Percentiles rank a stretch among this genome's conserved stretches.
These are phyloP conservation scores for Trichoderma orchidacearum DNA, from an alignment of 495 filamentous ascomycete species.

Conservation along the genomic window DNA sequence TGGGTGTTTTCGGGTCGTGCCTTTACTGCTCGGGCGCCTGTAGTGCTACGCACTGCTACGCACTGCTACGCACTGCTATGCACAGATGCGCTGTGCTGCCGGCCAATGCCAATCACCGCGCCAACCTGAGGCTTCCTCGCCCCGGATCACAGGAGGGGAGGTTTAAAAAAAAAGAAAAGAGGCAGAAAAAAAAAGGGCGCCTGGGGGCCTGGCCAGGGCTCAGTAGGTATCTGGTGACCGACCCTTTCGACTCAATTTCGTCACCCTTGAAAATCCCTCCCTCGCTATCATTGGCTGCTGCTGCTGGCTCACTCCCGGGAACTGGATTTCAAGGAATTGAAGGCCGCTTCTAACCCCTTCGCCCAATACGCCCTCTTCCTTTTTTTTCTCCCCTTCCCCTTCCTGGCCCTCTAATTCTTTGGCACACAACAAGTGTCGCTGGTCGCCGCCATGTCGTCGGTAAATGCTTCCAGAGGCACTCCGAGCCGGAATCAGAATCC, in stretches of 20 bases:
- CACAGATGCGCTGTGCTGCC: too few relatives aligned
- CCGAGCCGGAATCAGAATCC: background rate
- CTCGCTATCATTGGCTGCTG: background rate
- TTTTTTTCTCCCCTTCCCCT: background rate
- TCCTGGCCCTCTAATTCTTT: background rate
- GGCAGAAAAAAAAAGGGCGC: background rate
- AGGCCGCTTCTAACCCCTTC: background rate
- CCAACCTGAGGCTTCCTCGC: background rate
- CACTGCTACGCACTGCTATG: too few relatives aligned
- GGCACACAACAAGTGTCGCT: background rate
- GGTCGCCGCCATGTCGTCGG: background rate
- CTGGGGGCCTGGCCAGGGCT: background rate
- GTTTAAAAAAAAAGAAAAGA: too few relatives aligned
- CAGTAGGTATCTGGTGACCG: background rate
- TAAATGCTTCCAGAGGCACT: background rate
- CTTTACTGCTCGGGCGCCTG: too few relatives aligned
- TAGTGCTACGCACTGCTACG: too few relatives aligned
- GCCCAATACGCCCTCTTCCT: too few relatives aligned
- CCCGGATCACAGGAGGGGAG: too few relatives aligned
- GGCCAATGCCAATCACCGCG: background rate
- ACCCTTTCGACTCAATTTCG: background rate
- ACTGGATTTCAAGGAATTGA: background rate
- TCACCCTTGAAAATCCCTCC: slow-evolving; percentile 1
- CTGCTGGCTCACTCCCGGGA: background rate
- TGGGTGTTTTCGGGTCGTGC: slow-evolving; percentile 1